Percentiles rank a stretch among this genome's conserved stretches.
phyloP scores from a whole-genome alignment of 2,329 filamentous ascomycete genomes.

The Talaromyces sp. region DNA sequence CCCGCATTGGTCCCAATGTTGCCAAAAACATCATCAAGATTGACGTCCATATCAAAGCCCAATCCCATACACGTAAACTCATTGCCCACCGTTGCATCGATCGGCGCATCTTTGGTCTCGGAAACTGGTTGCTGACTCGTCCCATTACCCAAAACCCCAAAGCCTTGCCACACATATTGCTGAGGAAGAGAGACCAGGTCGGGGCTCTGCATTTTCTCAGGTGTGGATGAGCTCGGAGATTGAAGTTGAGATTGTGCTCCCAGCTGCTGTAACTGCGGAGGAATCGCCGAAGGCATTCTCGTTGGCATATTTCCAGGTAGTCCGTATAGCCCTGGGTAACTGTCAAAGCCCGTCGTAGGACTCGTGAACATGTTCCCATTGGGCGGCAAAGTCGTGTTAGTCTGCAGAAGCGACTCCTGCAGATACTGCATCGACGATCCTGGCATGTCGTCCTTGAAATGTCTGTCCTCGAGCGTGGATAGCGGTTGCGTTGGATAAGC shows the following conservation, averaged over 20 bases:
- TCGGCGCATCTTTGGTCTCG: slow-evolving; percentile 16
- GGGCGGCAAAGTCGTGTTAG: slow-evolving; percentile 12
- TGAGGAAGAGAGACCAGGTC: slow-evolving; percentile 39
- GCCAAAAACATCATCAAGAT: slow-evolving; percentile 39
- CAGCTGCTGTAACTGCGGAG: slow-evolving; percentile 23
- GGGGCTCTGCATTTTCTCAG: slow-evolving; percentile 33
- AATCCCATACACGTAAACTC: slow-evolving; percentile 17
- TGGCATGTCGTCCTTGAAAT: slow-evolving; percentile 29
- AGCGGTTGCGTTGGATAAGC: slow-evolving; percentile 47
- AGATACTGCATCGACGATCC: slow-evolving; percentile 18
- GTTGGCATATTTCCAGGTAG: slow-evolving; percentile 17
- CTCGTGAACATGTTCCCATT: slow-evolving; percentile 2
- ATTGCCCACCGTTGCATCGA: slow-evolving; percentile 21
- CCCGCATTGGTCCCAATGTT: slow-evolving; percentile 24
- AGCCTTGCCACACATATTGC: slow-evolving; percentile 38
- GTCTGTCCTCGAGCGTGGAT: slow-evolving; percentile 40
- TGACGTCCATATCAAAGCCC: slow-evolving; percentile 27
- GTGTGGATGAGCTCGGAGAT: slow-evolving; percentile 28
- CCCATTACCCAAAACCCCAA: slow-evolving; percentile 27
- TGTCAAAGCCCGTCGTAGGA: slow-evolving; percentile 16
- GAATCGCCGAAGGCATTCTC: slow-evolving; percentile 13
- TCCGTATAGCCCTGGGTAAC: slow-evolving; percentile 21
- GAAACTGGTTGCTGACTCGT: slow-evolving; percentile 20
- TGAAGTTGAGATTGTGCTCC: slow-evolving; percentile 22
- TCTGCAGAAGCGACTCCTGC: slow-evolving; percentile 17